phyloP scores from a whole-genome alignment of 805 yeast species.

The Yamadazyma nakazawae region DNA sequence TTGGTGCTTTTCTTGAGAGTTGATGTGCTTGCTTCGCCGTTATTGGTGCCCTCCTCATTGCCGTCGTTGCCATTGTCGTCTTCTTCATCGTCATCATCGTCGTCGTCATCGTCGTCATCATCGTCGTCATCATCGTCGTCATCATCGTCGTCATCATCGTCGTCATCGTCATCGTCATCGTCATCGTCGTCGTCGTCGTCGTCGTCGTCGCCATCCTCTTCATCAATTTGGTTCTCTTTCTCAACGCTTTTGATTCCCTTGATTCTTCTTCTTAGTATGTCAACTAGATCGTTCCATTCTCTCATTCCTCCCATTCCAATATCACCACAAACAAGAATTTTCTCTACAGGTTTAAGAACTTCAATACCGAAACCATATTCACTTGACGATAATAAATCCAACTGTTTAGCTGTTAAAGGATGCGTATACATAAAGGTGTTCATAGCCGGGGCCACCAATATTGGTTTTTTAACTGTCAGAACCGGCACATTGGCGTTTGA shows the following conservation, averaged over 20 bases:
- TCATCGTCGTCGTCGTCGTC: conserved; percentile 38
- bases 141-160: conserved; percentile 37
- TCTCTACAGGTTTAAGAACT: conserved; percentile 44
- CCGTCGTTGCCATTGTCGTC: conserved; percentile 6
- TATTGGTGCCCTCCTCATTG: conserved; percentile 15
- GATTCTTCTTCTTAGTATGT: conserved; percentile 36
- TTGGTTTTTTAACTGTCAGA: conserved; percentile 32
- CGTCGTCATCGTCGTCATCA: conserved; percentile 14
- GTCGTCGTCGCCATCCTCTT: conserved; percentile 32
- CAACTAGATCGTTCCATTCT: conserved; percentile 46
- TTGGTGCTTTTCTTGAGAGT: neutral
- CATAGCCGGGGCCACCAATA: conserved; percentile 48
- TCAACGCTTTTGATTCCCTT: conserved; percentile 23
- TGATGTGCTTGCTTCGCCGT: neutral
- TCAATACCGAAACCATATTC: conserved; percentile 44
- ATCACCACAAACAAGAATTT: conserved; percentile 46
- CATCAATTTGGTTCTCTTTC: conserved; percentile 21
- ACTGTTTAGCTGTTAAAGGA: conserved; percentile 42
- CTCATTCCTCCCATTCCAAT: conserved; percentile 52
- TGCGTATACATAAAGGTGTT: conserved; percentile 48
- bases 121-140: conserved; percentile 32
- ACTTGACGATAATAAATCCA: conserved; percentile 26
- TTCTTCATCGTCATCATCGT: conserved; percentile 1
- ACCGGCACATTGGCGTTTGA: conserved; percentile 3
- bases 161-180: conserved; percentile 37